Base-by-base conservation (phyloP, 257 asterid species). In the Primulina huaijiensis region DNA sequence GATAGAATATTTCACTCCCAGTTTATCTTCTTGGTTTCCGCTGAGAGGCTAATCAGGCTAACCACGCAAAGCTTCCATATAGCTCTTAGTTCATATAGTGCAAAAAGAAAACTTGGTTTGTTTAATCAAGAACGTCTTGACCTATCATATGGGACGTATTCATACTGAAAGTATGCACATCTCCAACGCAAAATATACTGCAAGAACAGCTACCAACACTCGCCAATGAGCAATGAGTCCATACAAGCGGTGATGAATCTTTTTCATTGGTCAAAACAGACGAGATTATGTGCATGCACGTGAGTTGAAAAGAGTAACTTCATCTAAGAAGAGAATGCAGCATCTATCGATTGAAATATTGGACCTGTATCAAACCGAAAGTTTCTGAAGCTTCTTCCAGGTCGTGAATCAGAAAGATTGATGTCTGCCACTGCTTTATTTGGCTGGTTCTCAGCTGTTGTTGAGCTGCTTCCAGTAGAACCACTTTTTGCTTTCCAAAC, bases 401-500 rank as follows among this genome's bases (percentile, higher is more conserved):
- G 88, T 23, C 76, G 79, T 27, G 79, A 38, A 5, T 80, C 86
- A 2, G 73, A 72, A 34, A 84, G 34, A 34, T 72, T 77, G 29
- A 62, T 75, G 62, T 84, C 90, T 8, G 77, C 73, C 37, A 73
- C 82, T 17, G 83, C 57, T 76, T 82, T 90, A 80, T 30, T 75
- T 23, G 77, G 71, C 67, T 81, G 96, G 83, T 73, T 73, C 63
- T 87, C 96, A 0, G 30, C 69, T 71, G 69, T 46, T 9, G 59
- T 79, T 50, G 88, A 75, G 94, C 82, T 81, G 74, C 84, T 86
- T 58, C 95, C 90, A 0, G 76, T 68, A 58, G 90, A 85, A 77
- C 88, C 73, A 34, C 68, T 81, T 75, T 78, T 88, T 63, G 92
- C 96, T 72, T 81, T 90, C 97, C 95, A 90, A 46, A 90, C 78